Percentiles rank a stretch among this genome's conserved stretches.
Evolutionary conservation across 768 basidiomycete genomes (phyloP).

Genomic region (Pleurotus tuber-regium): DNA sequence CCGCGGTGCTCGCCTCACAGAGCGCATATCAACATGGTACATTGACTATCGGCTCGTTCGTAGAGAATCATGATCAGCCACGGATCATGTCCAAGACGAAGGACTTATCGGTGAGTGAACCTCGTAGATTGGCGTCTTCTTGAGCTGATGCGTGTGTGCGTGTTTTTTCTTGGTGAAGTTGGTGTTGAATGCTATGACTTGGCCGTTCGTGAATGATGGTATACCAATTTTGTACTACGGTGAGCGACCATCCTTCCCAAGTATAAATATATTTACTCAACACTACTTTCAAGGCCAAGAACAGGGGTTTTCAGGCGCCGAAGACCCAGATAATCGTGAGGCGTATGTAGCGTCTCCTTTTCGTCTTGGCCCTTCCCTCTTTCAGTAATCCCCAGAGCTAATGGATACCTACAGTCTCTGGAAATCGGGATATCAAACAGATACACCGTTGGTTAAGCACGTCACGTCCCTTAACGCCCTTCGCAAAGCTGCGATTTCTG

Average conservation of each 20-base stretch:
- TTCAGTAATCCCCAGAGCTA: too few species aligned
- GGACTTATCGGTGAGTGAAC: constrained; percentile 38
- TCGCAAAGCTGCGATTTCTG: constrained; percentile 46
- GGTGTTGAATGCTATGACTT: constrained; percentile 56
- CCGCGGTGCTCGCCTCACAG: constrained; percentile 34
- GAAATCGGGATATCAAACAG: constrained; percentile 50
- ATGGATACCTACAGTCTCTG: constrained; percentile 54
- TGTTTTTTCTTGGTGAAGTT: constrained; percentile 21
- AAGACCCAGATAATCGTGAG: constrained; percentile 65
- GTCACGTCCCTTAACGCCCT: constrained; percentile 49
- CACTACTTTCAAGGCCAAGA: constrained; percentile 43
- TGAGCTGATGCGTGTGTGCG: too few species aligned
- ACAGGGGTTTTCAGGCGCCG: constrained; percentile 56
- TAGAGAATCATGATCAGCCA: constrained; percentile 70
- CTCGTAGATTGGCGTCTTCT: background rate
- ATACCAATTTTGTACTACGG: constrained; percentile 73
- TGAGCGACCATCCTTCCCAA: constrained; percentile 3
- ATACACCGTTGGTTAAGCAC: constrained; percentile 47
- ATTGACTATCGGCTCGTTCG: constrained; percentile 55
- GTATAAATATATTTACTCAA: too few species aligned
- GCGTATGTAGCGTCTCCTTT: constrained; percentile 29
- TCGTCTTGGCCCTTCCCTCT: background rate
- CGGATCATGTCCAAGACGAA: constrained; percentile 52
- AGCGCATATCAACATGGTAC: constrained; percentile 35
- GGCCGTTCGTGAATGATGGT: constrained; percentile 65